Percentiles rank a stretch among this genome's conserved stretches.
These are phyloP conservation scores for Gillenia trifoliata DNA, from an alignment of 306 rosid genomes.

Conservation along the genomic window DNA sequence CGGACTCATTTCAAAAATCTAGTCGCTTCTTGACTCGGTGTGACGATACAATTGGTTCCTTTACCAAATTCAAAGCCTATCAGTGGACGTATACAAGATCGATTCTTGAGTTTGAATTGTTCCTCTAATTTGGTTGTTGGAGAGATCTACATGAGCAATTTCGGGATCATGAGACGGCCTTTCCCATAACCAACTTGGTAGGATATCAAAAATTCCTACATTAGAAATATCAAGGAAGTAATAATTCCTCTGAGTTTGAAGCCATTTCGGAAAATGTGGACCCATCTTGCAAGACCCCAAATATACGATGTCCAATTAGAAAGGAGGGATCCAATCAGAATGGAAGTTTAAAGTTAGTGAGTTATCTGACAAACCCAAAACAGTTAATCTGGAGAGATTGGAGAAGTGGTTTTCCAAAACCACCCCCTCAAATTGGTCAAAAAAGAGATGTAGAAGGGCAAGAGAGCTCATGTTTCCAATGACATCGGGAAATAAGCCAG, in stretches of 20 bases:
- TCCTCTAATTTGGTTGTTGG: background rate
- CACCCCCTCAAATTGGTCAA: too few species aligned
- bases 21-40: background rate
- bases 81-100: background rate
- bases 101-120: background rate
- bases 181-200: slow-evolving; percentile 12
- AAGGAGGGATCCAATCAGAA: background rate
- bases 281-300: slow-evolving; percentile 6
- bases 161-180: rapidly evolving
- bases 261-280: slow-evolving; percentile 11
- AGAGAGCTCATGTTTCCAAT: too few species aligned
- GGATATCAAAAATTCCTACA: background rate
- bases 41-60: slow-evolving; percentile 9
- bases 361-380: background rate
- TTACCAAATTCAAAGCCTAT: background rate
- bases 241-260: background rate
- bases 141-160: background rate
- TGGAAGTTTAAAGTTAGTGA: background rate
- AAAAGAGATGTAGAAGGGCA: too few species aligned
- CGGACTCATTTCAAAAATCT: background rate
- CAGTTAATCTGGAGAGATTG: background rate
- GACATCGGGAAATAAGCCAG: too few species aligned
- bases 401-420: background rate
- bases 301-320: rapidly evolving
- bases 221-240: rapidly evolving